These are phyloP conservation scores for Rhizophora mangle DNA, from an alignment of 345 rosid species.

Conservation along the genomic window DNA sequence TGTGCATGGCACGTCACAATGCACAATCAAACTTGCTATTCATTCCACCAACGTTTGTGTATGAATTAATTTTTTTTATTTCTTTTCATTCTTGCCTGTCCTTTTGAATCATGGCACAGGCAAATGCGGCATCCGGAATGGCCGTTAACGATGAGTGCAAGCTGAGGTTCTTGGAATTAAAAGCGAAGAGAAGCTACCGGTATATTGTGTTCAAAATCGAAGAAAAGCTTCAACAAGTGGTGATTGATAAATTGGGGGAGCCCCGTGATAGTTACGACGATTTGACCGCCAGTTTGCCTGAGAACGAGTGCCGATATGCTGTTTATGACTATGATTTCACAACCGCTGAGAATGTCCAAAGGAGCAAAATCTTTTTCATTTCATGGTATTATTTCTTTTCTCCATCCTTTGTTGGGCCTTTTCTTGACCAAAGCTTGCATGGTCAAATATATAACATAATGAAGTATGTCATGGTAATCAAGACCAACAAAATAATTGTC, in stretches of 20 bases:
- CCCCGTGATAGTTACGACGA: conserved; percentile 15
- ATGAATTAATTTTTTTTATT: neutral
- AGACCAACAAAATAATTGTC: too few relatives aligned
- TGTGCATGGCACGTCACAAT: neutral
- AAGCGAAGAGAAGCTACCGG: conserved; percentile 25
- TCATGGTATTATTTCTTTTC: conserved; percentile 16
- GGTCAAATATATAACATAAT: too few relatives aligned
- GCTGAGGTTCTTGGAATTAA: conserved; percentile 22
- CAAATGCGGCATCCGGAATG: conserved; percentile 25
- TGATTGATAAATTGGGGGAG: conserved; percentile 18
- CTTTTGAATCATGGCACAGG: conserved; percentile 3
- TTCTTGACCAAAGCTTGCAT: too few relatives aligned
- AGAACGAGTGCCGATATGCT: conserved; percentile 30
- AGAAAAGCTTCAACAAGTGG: conserved; percentile 21
- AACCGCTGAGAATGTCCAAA: conserved; percentile 21
- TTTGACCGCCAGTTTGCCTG: conserved; percentile 22
- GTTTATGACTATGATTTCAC: conserved; percentile 32
- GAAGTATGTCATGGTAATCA: too few relatives aligned
- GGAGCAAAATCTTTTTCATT: conserved; percentile 30
- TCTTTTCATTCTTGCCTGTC: neutral
- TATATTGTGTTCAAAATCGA: conserved; percentile 31
- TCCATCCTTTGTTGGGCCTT: too few relatives aligned
- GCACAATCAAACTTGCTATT: too few relatives aligned
- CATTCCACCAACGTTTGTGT: neutral
- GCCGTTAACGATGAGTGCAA: conserved; percentile 31